Evolutionary conservation across 225 moss, liverwort and hornwort genomes (phyloP), one percentile per base, ranked within the genome.

Genomic region (Anthoceros angustus): DNA sequence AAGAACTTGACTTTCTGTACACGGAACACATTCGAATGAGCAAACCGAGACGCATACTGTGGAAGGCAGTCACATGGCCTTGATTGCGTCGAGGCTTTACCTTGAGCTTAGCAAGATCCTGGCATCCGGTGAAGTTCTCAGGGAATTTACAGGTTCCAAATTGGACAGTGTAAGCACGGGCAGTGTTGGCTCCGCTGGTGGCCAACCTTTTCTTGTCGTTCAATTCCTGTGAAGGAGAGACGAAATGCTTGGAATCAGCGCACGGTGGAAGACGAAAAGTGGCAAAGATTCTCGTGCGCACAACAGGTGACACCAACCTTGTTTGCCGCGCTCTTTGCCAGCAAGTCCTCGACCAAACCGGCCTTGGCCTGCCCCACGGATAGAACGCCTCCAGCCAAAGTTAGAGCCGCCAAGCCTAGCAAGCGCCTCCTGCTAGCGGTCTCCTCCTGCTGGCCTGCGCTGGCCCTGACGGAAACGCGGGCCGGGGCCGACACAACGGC

Each of bases 111-210:
- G 82, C 79, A 43, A 82, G 70, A 74, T 82, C 82, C 46, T 82
- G 55, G 69, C 82, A 82, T 42, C 82, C 82, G 14, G 82, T 82
- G 70, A 82, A 82, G 68, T 82, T 82, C 8, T 79, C 38, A 12
- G 82, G 82, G 72, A 79, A 79, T 11, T 25, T 41, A 68, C 82
- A 82, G 64, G 74, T 42, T 12, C 79, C 77, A 63, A 72, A 70
- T 41, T 62, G 21, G 9, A 82, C 82, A 14, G 82, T 82, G 65
- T 76, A 74, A 10, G 82, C 79, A 25, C 82, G 82, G 12, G 74
- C 79, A 40, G 69, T 66, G 77, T 82, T 82, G 21, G 82, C 82
- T 42, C 74, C 74, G 48, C 79, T 82, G 9, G 82, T 82, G n/a
- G 79, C 79, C 43, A 77, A 42, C 63, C 82, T 82, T 72, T 82